Conservation (phyloP, 352 stramenopile genomes). For the Phytophthora syringae region DNA sequence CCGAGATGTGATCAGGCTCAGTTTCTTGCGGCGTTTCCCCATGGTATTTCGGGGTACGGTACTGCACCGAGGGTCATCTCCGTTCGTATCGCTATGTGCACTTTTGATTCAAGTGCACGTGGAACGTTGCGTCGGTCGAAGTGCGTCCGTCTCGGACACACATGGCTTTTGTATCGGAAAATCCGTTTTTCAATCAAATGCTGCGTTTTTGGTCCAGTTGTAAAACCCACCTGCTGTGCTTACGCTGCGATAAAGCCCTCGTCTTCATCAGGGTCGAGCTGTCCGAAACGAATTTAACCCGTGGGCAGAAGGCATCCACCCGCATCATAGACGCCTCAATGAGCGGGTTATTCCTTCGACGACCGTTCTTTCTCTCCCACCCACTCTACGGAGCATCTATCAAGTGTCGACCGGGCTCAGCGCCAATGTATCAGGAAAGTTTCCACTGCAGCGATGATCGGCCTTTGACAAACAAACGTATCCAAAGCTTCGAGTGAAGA, state of each 20-base stretch:
- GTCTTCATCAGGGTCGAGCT: conserved; percentile 1
- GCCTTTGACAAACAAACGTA: conserved; percentile 10
- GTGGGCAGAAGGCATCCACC: background rate
- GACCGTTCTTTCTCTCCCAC: conserved; percentile 20
- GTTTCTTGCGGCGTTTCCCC: background rate
- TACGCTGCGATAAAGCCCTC: background rate
- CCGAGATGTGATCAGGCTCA: conserved; percentile 7
- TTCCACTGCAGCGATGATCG: conserved; percentile 23
- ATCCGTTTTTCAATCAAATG: conserved; percentile 43
- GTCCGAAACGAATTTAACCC: background rate
- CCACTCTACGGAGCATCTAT: conserved; percentile 19
- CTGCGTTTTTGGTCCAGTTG: background rate
- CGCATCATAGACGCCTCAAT: background rate
- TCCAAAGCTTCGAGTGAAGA: conserved; percentile 18
- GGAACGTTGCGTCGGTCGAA: background rate
- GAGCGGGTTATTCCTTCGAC: conserved; percentile 7
- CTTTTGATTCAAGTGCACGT: conserved; percentile 33
- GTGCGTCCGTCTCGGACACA: conserved; percentile 3
- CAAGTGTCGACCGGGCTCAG: conserved; percentile 25
- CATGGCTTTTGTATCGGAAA: conserved; percentile 34
- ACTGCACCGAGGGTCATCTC: background rate
- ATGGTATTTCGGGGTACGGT: background rate
- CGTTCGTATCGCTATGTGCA: conserved; percentile 31
- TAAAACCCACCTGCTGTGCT: conserved; percentile 1
- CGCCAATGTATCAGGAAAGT: conserved; percentile 38